Evolutionary conservation across 140 eudicot genomes (phyloP), one percentile per base, ranked within the genome.

Genomic region (Flaveria floridana): DNA sequence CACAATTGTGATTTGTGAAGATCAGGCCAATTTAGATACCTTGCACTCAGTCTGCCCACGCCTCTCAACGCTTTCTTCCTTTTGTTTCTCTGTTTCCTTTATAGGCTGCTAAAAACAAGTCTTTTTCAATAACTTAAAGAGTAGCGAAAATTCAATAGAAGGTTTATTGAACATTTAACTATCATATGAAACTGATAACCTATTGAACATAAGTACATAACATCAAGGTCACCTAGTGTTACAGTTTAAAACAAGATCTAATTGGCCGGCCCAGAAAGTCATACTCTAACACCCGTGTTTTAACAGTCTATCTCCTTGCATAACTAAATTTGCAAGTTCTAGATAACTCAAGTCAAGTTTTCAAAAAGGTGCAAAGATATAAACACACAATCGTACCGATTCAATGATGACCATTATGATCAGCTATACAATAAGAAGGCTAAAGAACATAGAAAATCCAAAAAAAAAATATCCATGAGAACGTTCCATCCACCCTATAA

Each of bases 241-340:
- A 28, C 4, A 28, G 34, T 28, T 28, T 28, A 28, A 28, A 28
- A 28, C 34, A 28, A 28, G 3, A 28, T 28, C 34, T 28, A 28
- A 28, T 28, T 28, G 34, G 34, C 34, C 3, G 34, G 34, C 34
- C 28, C 34, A 28, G 34, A 28, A 28, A 28, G 34, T 28, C 34
- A 28, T 28, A 3, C 34, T 28, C 34, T 3, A 28, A 28, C 34
- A 28, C 34, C 3, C 34, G 5, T 28, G 85, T 26, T 66, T 68
- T 79, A 51, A 63, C 78, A 76, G 80, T 73, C 62, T 82, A 85
- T 69, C 84, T 84, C 78, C 78, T 83, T 34, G 79, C 77, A 79
- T 93, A 97, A 70, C 48, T 85, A 69, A 34, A 89, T 81, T 84
- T 90, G 79, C 97, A 93, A 28, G 34, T 97, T 93, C 96, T 96